phyloP scores from a whole-genome alignment of 2,329 filamentous ascomycete species.

The Ceratocystis smalleyi region DNA sequence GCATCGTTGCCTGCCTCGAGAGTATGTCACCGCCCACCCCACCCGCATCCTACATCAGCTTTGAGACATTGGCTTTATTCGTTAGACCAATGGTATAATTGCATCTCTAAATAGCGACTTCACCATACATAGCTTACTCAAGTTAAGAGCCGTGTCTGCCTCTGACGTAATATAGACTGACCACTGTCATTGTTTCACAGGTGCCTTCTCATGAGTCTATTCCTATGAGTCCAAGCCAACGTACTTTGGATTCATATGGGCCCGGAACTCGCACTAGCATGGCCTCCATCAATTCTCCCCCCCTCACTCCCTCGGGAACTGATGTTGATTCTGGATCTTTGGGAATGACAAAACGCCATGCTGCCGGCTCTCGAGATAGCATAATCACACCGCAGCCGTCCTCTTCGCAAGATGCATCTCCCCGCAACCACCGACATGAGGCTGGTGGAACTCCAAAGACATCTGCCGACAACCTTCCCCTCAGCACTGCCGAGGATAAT shows the following conservation, averaged over 20 bases:
- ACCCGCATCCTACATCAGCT: neutral
- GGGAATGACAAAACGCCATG: constrained; percentile 10
- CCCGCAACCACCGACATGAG: constrained; percentile 27
- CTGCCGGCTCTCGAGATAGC: constrained; percentile 22
- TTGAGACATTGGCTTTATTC: neutral
- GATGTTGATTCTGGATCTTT: constrained; percentile 24
- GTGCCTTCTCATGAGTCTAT: constrained; percentile 15
- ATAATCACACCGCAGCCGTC: constrained; percentile 57
- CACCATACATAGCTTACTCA: neutral
- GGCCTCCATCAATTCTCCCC: constrained; percentile 68
- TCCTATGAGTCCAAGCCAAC: constrained; percentile 11
- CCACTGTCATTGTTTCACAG: constrained; percentile 1
- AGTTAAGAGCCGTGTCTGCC: neutral
- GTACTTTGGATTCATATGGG: constrained; percentile 9
- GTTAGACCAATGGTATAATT: no score
- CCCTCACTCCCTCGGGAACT: constrained; percentile 73
- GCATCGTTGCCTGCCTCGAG: constrained; percentile 64
- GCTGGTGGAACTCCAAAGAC: constrained; percentile 31
- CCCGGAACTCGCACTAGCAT: constrained; percentile 26
- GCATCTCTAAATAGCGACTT: neutral
- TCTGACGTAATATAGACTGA: neutral
- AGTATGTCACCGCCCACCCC: constrained; percentile 38
- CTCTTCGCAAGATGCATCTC: constrained; percentile 36
- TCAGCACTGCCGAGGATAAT: constrained; percentile 6
- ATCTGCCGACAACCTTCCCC: constrained; percentile 25